Evolutionary conservation across 2,329 filamentous ascomycete species (phyloP), one percentile per base, ranked within the genome.

Genomic region (Aspergillus sp.): DNA sequence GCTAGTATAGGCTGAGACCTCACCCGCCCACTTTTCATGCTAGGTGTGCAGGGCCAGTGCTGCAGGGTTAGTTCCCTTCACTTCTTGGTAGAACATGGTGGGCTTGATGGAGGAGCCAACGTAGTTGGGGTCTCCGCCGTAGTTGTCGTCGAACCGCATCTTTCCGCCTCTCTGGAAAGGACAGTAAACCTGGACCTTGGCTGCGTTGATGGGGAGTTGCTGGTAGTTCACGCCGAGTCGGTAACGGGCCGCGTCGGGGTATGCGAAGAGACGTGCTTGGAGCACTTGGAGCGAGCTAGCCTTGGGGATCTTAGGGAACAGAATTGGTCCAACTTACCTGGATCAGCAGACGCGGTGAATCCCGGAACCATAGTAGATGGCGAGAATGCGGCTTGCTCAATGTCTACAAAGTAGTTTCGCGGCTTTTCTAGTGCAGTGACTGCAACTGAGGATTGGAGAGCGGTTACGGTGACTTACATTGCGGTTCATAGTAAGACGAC

Each of bases 401-500:
- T 78, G 56, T 86, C 82, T 37, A 75, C 70, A 55, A 84, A 84
- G 65, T 83, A 85, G 62, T 86, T 84, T 42, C 72, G 62, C 1
- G 74, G 60, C 62, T 65, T 41, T 15, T 41, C 7, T 4, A 3
- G 2, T 22, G 30, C 7, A 22, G 37, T 17, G 15, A 41, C 38
- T 19, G 30, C 9, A 32, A 32, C 13, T 13, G 9, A 32, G 13
- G 20, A 22, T 22, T 22, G 20, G 20, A 22, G 5, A 35, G 3
- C 20, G 20, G 20, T 22, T 22, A 22, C 20, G 4, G 20, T 22
- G 20, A 52, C 55, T 54, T 48, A 85, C 76, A 53, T 87, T 90
- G 44, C 78, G 78, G 72, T 90, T 90, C 12, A 93, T 75, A 60
- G 89, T 83, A 0, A 93, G 64, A 63, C 88, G 80, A 37, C 86